These are phyloP conservation scores for Fusarium nurragi DNA, from an alignment of 2,329 filamentous ascomycete species.

Conservation along the genomic window DNA sequence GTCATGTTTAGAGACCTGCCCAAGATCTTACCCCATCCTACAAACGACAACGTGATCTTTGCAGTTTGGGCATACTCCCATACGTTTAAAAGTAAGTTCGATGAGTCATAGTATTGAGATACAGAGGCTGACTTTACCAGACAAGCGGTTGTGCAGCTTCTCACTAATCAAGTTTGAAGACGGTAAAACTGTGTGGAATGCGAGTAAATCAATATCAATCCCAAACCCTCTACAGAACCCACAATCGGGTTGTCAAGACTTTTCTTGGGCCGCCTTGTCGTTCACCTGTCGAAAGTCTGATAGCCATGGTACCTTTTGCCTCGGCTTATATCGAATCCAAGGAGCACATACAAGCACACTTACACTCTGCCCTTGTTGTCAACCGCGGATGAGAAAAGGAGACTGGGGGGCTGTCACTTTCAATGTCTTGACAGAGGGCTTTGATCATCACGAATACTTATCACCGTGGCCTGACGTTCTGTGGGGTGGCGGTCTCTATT, in stretches of 20 bases:
- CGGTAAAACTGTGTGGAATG: slow-evolving; percentile 6
- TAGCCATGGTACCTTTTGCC: slow-evolving; percentile 23
- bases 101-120: neutral
- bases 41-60: slow-evolving; percentile 28
- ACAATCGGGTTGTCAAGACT: neutral
- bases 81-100: slow-evolving; percentile 1
- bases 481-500: neutral
- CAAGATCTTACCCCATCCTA: slow-evolving; percentile 38
- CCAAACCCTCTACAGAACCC: slow-evolving; percentile 18
- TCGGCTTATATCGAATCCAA: slow-evolving; percentile 23
- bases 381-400: slow-evolving; percentile 3
- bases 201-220: slow-evolving; percentile 12
- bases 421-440: slow-evolving; percentile 31
- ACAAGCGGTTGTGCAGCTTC: slow-evolving; percentile 1
- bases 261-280: neutral
- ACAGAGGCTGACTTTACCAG: slow-evolving; percentile 5
- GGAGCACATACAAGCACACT: neutral
- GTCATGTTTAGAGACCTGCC: slow-evolving; percentile 22
- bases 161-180: slow-evolving; percentile 27
- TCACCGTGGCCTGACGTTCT: slow-evolving; percentile 4
- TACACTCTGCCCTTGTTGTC: slow-evolving; percentile 8
- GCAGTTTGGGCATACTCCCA: slow-evolving; percentile 20
- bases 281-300: slow-evolving; percentile 27
- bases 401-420: slow-evolving; percentile 31
- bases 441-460: slow-evolving; percentile 19